Percentiles rank a stretch among this genome's conserved stretches.
phyloP scores from a whole-genome alignment of 345 rosid genomes.

The Garcia nutans region DNA sequence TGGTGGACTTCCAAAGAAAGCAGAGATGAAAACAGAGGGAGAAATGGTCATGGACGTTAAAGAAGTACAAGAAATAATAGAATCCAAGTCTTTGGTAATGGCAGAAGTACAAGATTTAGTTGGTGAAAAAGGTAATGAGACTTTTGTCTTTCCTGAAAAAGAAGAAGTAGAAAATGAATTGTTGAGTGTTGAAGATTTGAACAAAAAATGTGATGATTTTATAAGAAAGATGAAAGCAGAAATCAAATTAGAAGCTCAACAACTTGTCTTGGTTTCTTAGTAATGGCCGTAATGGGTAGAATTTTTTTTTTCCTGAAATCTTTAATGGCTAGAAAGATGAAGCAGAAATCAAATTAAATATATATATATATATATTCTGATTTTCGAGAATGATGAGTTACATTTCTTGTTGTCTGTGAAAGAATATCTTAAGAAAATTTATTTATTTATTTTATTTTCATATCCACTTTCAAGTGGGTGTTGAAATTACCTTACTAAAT shows the following conservation, averaged over 20 bases:
- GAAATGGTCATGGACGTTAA: conserved; percentile 16
- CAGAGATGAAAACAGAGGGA: conserved; percentile 13
- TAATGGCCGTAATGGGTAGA: too few species aligned
- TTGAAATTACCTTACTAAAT: too few species aligned
- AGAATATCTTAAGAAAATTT: too few species aligned
- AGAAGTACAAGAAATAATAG: conserved; percentile 12
- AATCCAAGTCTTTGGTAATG: background rate
- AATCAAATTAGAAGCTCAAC: conserved; percentile 20
- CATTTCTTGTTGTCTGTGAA: too few species aligned
- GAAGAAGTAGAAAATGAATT: conserved; percentile 12
- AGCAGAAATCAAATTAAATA: too few species aligned
- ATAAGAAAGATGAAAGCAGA: conserved; percentile 52
- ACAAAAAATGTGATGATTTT: conserved; percentile 70
- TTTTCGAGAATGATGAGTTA: too few species aligned
- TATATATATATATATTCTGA: too few species aligned
- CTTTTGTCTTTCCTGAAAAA: background rate
- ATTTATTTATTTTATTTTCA: too few species aligned
- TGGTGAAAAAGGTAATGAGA: conserved; percentile 19
- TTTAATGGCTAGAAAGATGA: too few species aligned
- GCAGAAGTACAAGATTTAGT: conserved; percentile 15
- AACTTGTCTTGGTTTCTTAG: background rate
- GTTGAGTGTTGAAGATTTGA: conserved; percentile 54
- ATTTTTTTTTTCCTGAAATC: too few species aligned
- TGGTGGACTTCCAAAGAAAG: conserved; percentile 16
- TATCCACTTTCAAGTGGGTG: too few species aligned